Evolutionary conservation across 2,329 filamentous ascomycete genomes (phyloP).

Genomic region (Penicillium verrucosum): DNA sequence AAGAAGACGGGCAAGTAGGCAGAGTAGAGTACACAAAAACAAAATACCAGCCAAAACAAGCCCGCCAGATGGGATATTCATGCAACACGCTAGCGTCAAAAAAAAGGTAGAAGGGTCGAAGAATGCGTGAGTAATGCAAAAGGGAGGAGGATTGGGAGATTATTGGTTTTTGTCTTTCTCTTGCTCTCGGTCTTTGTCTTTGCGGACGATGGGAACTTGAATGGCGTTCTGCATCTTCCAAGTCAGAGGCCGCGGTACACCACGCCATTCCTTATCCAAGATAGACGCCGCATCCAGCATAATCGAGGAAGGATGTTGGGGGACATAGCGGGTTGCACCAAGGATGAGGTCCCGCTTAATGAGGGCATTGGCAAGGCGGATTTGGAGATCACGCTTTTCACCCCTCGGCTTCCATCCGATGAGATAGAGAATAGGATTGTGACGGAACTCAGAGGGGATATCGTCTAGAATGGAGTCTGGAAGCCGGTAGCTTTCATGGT

Average conservation of each 20-base stretch:
- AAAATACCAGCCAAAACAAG: constrained; percentile 7
- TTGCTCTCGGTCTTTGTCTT: constrained; percentile 2
- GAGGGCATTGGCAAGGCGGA: constrained; percentile 26
- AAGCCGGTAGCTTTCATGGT: constrained; percentile 11
- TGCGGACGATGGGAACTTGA: constrained; percentile 25
- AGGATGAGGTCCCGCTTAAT: constrained; percentile 30
- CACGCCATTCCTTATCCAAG: constrained; percentile 34
- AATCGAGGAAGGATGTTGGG: constrained; percentile 23
- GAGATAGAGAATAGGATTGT: constrained; percentile 28
- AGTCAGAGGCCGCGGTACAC: constrained; percentile 21
- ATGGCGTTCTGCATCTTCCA: constrained; percentile 37
- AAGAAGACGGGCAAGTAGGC: constrained; percentile 4
- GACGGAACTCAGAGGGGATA: constrained; percentile 27
- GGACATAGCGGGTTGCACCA: constrained; percentile 19
- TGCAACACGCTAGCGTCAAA: constrained; percentile 21
- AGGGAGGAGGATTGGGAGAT: not conserved
- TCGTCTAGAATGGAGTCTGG: constrained; percentile 13
- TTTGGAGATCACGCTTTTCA: constrained; percentile 27
- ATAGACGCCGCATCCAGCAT: constrained; percentile 38
- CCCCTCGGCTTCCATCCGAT: constrained; percentile 16
- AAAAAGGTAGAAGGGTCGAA: constrained; percentile 11
- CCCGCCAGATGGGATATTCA: constrained; percentile 13
- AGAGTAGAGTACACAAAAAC: constrained; percentile 11
- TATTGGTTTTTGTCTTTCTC: not conserved
- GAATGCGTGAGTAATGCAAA: not conserved